Evolutionary conservation across 495 filamentous ascomycete species (phyloP), one percentile per base, ranked within the genome.

Genomic region (Emericellopsis terricola): DNA sequence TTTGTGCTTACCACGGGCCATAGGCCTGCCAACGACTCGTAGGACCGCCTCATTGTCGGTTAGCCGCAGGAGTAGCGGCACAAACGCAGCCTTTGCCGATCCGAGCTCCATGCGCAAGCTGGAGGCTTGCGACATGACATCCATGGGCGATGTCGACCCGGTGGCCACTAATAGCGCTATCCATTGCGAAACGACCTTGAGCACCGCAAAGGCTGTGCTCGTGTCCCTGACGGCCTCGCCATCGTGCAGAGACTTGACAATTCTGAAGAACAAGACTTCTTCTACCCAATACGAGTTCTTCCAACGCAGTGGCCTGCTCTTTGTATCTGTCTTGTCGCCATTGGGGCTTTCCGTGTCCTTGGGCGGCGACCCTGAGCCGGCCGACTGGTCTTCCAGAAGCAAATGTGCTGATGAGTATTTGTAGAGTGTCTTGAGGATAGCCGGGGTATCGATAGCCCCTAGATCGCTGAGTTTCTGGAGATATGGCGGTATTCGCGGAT

Each of bases 401-500:
- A 33, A 33, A 24, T 61, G 59, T 15, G 59, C 57, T 5, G 60
- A 64, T 13, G 77, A 80, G 41, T 71, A 69, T 28, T 64, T 62
- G 41, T 73, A 62, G 3, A 81, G 50, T 3, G 61, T 64, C n/a
- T 51, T 44, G 37, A 84, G 55, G 2, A 79, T 59, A 7, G 67
- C 62, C 0, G 69, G 57, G 4, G 59, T 55, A 38, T 73, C 68
- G 19, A 78, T 55, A 37, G 60, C 47, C 7, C 60, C 60, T 28
- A 55, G 47, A 23, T 64, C 59, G 20, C 73, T 61, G 18, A 84
- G 60, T 10, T 60, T 59, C 47, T 76, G 61, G 19, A 78, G 49
- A 52, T 84, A 86, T 14, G 66, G 56, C 4, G 64, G 60, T 15
- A 78, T 51, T 29, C 78, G 60, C 15, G 73, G 72, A 41, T 84